Evolutionary conservation across 2,329 filamentous ascomycete genomes (phyloP).

Genomic region (Exserohilum rostratum): DNA sequence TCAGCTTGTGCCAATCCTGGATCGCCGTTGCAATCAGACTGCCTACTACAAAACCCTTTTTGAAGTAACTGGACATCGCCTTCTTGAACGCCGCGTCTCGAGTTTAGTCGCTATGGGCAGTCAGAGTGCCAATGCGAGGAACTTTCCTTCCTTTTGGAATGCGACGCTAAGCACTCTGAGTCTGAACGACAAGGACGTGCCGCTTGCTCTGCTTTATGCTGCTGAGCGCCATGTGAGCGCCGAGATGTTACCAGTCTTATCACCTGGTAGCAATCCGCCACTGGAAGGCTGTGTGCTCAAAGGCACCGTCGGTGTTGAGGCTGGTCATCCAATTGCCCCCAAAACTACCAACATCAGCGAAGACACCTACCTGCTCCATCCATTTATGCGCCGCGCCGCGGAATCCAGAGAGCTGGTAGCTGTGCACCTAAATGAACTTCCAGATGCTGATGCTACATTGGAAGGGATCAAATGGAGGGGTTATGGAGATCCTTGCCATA

Average conservation of each 20-base stretch:
- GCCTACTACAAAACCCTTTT: constrained; percentile 78
- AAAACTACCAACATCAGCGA: constrained; percentile 29
- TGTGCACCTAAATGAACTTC: constrained; percentile 38
- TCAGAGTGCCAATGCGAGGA: constrained; percentile 69
- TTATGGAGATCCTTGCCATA: constrained; percentile 45
- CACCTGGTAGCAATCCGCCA: constrained; percentile 16
- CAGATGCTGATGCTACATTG: constrained; percentile 33
- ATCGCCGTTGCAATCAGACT: constrained; percentile 69
- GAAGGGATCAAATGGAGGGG: constrained; percentile 40
- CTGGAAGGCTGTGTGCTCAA: constrained; percentile 28
- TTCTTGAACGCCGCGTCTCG: constrained; percentile 30
- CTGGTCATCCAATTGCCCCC: constrained; percentile 35
- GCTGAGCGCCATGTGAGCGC: constrained; percentile 19
- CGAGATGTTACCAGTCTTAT: constrained; percentile 24
- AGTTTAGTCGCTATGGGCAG: constrained; percentile 72
- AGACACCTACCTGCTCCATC: constrained; percentile 27
- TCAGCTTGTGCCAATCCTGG: constrained; percentile 75
- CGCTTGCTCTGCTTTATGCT: constrained; percentile 35
- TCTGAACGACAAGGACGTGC: constrained; percentile 64
- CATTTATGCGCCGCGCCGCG: constrained; percentile 34
- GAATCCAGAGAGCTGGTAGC: constrained; percentile 35
- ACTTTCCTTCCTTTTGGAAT: constrained; percentile 73
- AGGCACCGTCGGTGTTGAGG: constrained; percentile 31
- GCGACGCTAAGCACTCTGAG: constrained; percentile 70
- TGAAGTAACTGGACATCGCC: constrained; percentile 68